Base-by-base conservation (phyloP, 495 filamentous ascomycete genomes). In the Talaromyces adpressus region DNA sequence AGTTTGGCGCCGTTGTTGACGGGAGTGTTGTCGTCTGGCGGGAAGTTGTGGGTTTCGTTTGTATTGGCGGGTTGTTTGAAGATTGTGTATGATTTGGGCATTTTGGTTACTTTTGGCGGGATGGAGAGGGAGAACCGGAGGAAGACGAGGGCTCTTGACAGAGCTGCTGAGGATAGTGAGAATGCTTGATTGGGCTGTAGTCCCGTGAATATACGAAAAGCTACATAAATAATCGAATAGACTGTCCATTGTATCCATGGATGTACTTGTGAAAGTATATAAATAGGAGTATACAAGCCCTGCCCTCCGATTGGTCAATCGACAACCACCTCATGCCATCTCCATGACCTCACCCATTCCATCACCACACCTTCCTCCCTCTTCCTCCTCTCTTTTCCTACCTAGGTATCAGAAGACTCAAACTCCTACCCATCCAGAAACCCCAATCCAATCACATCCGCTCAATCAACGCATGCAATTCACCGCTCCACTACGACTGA, bases 31-130 rank as follows among this genome's bases (percentile, higher is more conserved):
- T 86, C 89, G 0, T 79, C 79, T 1, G 79, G 77, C 23, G 77
- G 81, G 12, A 69, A 78, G 30, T 91, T 93, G 66, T 89, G 90
- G 77, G 78, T 87, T 23, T 85, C 87, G 0, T 93, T 93, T 69
- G 79, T 89, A 4, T 77, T 83, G 20, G 90, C 90, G 0, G 92
- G 92, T 53, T 75, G 80, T 0, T 71, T 91, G 68, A 87, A 92
- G 66, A 77, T 85, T 12, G 70, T 77, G 0, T 94, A 96, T 70
- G 91, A 95, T 71, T 59, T 93, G 25, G 87, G 88, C 0, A 77
- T 93, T 75, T 77, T 90, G 61, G 76, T 81, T n/a, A 84, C 88
- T 65, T 93, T 92, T 72, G 71, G 76, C 2, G 75, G 77, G 1
- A 72, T 70, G 49, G 78, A 79, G 52, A 67, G 67, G 30, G 65